A percentile compares a stretch with the other conserved stretches of the same genome.
phyloP scores from a whole-genome alignment of 192 early-diverging fungal genomes.

The Piromyces sp. region DNA sequence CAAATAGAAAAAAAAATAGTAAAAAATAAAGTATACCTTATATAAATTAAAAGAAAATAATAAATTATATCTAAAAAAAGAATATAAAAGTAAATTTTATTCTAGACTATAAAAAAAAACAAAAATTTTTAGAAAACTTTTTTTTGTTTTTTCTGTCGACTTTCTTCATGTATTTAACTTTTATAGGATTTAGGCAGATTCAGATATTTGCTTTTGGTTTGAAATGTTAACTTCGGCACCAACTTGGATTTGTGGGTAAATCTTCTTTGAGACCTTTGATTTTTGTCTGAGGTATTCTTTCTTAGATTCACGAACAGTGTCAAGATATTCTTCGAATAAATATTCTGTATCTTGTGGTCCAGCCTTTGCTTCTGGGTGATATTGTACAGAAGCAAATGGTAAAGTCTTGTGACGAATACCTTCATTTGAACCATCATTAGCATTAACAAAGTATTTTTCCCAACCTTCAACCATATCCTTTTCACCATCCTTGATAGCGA shows the following conservation, averaged over 20 bases:
- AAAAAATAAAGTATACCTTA: no score
- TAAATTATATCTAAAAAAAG: no score
- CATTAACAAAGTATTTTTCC: conserved; percentile 79
- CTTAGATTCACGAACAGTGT: background rate
- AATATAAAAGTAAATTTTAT: no score
- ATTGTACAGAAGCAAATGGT: conserved; percentile 76
- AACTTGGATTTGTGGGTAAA: background rate
- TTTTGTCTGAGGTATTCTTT: background rate
- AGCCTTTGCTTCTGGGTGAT: conserved; percentile 90
- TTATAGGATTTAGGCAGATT: background rate
- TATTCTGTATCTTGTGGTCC: conserved; percentile 84
- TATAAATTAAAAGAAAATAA: no score
- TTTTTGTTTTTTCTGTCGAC: no score
- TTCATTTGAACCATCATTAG: conserved; percentile 90
- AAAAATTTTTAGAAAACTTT: no score
- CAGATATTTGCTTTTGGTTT: background rate
- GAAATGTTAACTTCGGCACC: background rate
- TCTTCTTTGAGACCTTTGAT: background rate
- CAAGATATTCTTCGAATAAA: conserved; percentile 34
- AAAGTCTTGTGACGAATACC: conserved; percentile 58
- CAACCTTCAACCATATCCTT: conserved; percentile 43
- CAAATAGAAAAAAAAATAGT: no score
- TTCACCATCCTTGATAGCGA: conserved; percentile 51
- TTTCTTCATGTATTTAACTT: no score
- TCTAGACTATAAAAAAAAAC: no score